Percentiles rank a stretch among this genome's conserved stretches.
phyloP scores from a whole-genome alignment of 805 yeast species.

The Teunomyces gatunensis region DNA sequence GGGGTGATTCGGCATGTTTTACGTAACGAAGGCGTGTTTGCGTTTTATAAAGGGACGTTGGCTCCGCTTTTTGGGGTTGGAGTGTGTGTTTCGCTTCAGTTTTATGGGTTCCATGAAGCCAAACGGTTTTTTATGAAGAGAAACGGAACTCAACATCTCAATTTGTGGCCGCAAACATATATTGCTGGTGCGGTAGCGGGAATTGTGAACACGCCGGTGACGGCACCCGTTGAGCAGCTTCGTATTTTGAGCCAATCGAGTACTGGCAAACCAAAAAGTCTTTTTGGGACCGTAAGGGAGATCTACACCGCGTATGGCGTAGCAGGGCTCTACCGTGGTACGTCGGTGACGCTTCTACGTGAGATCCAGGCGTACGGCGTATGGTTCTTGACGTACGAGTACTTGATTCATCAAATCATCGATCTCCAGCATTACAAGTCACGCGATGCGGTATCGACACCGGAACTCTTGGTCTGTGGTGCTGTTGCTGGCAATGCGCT shows the following conservation, averaged over 20 bases:
- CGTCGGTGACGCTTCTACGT: conserved; percentile 50
- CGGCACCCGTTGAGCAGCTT: conserved; percentile 66
- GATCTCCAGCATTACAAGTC: conserved; percentile 31
- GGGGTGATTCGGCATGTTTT: conserved; percentile 35
- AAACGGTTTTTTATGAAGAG: conserved; percentile 50
- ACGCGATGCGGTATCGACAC: conserved; percentile 51
- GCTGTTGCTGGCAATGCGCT: conserved; percentile 68
- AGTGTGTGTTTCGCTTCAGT: conserved; percentile 66
- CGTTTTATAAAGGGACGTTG: conserved; percentile 45
- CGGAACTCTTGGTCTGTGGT: conserved; percentile 55
- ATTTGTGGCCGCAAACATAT: conserved; percentile 56
- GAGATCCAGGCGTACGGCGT: conserved; percentile 75
- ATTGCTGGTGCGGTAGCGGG: conserved; percentile 67
- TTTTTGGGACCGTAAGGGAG: conserved; percentile 36
- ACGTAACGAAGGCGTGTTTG: conserved; percentile 39
- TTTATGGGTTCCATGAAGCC: conserved; percentile 69
- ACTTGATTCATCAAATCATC: conserved; percentile 43
- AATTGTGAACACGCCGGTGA: conserved; percentile 58
- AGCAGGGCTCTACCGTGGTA: conserved; percentile 55
- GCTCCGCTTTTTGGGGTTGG: conserved; percentile 50
- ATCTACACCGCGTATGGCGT: conserved; percentile 46
- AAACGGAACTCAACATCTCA: conserved; percentile 30
- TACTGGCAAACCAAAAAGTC: conserved; percentile 15
- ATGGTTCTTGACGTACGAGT: conserved; percentile 69
- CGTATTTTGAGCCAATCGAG: conserved; percentile 61